Evolutionary conservation across 148 eudicot genomes (phyloP), one percentile per base, ranked within the genome.

Genomic region (Rhododendron griersonianum): DNA sequence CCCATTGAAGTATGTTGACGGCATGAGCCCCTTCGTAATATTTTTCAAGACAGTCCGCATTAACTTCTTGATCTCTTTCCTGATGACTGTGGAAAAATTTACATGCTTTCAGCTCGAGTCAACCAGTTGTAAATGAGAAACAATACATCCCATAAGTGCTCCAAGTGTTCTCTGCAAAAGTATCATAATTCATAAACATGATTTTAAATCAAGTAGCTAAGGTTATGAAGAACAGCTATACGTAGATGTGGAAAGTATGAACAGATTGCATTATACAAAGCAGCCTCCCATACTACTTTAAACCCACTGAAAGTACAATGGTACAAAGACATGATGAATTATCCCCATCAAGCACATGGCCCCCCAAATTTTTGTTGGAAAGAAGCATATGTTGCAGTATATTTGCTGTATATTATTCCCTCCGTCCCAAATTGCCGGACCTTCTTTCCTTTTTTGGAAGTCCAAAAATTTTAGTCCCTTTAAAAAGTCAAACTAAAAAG

Each of bases 21-120:
- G 98, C 3, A 82, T 41, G 88, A 97, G 94, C 83, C 89, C 84
- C 51, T 89, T 91, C 19, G 90, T 92, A 45, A 93, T 86, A 84
- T 87, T 86, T 80, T 81, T 92, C 51, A 95, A 82, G 50, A 93
- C 92, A 86, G 87, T 67, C 61, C 86, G 93, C 44, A 91, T 86
- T 67, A 83, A 86, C 84, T 95, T 98, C 90, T 94, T 97, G 69
- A 97, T 91, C 86, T 91, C 96, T 81, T 93, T 95, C 89, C 89
- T 91, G 81, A 92, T 75, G 50, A 53, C 82, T 41, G 7, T 41
- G 7, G 92, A 87, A 88, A 91, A 87, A 83, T 84, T 85, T 85
- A 53, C 77, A 80, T 86, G 88, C 88, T 95, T 93, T 88, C 88
- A 90, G 61, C 86, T 91, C 33, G 79, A 87, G 80, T 93, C 98